Conservation (phyloP, 2,329 filamentous ascomycete genomes). For the Ophiostoma tasmaniense region DNA sequence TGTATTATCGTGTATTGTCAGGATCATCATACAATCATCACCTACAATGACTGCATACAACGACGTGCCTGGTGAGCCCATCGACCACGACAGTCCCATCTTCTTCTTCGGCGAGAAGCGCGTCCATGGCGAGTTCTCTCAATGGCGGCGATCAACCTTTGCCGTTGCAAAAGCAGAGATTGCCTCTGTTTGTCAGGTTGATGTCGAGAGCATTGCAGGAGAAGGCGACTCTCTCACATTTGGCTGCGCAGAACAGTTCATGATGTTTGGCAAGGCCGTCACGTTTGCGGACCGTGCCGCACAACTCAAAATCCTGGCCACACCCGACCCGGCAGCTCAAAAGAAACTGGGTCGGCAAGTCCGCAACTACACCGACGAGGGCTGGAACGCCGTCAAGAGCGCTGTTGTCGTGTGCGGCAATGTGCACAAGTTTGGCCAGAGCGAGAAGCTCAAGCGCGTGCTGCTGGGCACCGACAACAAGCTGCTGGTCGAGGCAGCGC, state of each 20-base stretch:
- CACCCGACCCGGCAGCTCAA: constrained; percentile 12
- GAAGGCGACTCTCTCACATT: constrained; percentile 25
- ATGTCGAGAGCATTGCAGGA: constrained; percentile 6
- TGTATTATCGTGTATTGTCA: too few relatives aligned
- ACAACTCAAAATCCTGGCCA: constrained; percentile 7
- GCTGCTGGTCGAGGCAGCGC: constrained; percentile 54
- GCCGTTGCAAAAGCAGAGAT: constrained; percentile 25
- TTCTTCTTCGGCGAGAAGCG: constrained; percentile 29
- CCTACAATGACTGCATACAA: not conserved
- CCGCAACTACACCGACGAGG: constrained; percentile 10
- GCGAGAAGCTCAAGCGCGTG: constrained; percentile 35
- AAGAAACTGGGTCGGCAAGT: constrained; percentile 18
- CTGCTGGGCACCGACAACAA: constrained; percentile 51
- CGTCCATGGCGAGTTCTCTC: constrained; percentile 29
- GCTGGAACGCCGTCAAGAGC: constrained; percentile 32
- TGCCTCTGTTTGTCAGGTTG: constrained; percentile 23
- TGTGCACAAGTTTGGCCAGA: constrained; percentile 48
- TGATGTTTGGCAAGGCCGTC: constrained; percentile 36
- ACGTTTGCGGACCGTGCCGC: constrained; percentile 26
- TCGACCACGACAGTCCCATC: constrained; percentile 13
- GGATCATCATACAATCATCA: not conserved
- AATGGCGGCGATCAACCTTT: constrained; percentile 29
- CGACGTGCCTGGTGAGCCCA: constrained; percentile 6
- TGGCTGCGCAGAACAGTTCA: constrained; percentile 33
- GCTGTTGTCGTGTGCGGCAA: constrained; percentile 50